phyloP scores from a whole-genome alignment of 1,139 yeast genomes.

The Geotrichum klebahnii region DNA sequence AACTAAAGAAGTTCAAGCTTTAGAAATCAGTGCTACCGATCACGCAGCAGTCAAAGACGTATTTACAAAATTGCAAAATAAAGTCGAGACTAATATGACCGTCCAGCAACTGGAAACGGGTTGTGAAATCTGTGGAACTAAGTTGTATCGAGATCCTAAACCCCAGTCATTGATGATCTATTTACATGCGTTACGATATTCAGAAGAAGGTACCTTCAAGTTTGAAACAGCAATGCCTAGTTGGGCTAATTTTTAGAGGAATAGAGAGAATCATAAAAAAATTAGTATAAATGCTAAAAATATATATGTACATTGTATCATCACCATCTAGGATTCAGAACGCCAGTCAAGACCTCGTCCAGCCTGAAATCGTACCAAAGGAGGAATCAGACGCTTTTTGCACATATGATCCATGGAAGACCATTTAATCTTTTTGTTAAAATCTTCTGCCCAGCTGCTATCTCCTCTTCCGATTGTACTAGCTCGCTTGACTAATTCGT shows the following conservation, averaged over 20 bases:
- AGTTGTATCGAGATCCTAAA: conserved; percentile 32
- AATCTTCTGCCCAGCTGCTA: conserved; percentile 34
- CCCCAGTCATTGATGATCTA: conserved; percentile 45
- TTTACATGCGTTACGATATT: conserved; percentile 51
- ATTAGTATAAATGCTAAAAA: background rate
- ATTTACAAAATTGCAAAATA: conserved; percentile 1
- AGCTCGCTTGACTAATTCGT: conserved; percentile 32
- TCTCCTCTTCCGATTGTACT: conserved; percentile 34
- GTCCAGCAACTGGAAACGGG: background rate
- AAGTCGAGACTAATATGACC: background rate
- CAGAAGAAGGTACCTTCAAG: background rate
- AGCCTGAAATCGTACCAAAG: background rate
- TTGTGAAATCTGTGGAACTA: conserved; percentile 11
- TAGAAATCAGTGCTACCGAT: background rate
- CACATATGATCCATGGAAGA: conserved; percentile 2
- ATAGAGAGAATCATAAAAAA: background rate
- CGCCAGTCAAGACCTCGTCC: conserved; percentile 7
- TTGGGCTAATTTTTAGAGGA: conserved; percentile 11
- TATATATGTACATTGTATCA: background rate
- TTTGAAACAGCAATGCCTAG: conserved; percentile 12
- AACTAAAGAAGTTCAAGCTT: background rate
- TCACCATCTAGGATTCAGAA: background rate
- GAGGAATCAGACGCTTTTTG: conserved; percentile 8
- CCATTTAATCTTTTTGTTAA: conserved; percentile 33
- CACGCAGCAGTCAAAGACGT: background rate